Evolutionary conservation across 805 yeast species (phyloP), one percentile per base, ranked within the genome.

Genomic region (Barnettozyma californica): DNA sequence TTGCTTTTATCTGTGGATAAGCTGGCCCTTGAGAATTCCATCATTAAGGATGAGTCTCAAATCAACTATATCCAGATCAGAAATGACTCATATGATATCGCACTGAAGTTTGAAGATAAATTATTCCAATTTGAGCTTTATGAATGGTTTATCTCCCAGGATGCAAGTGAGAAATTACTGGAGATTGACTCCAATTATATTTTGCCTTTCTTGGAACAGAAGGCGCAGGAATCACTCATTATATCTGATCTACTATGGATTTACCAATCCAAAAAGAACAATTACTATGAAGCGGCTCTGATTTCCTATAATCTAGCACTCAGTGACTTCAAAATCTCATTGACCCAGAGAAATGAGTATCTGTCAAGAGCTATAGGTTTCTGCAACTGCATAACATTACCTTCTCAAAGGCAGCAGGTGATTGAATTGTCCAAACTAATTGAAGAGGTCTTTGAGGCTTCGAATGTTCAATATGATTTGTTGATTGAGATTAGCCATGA

Each of bases 281-380:
- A 83, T 51, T 84, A 83, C 64, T 82, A 78, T 57, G 81, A 82
- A 34, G 96, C 98, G n/a, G 96, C 97, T 0, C 78, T 78, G 54
- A 85, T 87, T 20, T 70, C 89, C 43, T 85, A 84, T 58, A 76
- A 80, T 6, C 69, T 94, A 48, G 84, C 97, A 0, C 69, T 81
- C 19, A 84, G 95, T 16, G 83, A 81, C 45, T 88, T 89, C 64
- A 76, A 77, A 10, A 71, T 92, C 44, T 69, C 76, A 34, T 74
- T 92, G 49, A 75, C 77, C 35, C 83, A 84, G 58, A 78, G 99
- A 63, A 84, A 92, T 40, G 97, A 91, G 66, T 89, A 78, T 62
- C 71, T 94, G 47, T 87, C 97, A 1, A 77, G 97, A 56, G 97
- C 97, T 1, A 86, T 85, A 65, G 96, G 96, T 3, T 90, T 88